Conservation (phyloP, 805 yeast genomes). For the Starmerella sp. region DNA sequence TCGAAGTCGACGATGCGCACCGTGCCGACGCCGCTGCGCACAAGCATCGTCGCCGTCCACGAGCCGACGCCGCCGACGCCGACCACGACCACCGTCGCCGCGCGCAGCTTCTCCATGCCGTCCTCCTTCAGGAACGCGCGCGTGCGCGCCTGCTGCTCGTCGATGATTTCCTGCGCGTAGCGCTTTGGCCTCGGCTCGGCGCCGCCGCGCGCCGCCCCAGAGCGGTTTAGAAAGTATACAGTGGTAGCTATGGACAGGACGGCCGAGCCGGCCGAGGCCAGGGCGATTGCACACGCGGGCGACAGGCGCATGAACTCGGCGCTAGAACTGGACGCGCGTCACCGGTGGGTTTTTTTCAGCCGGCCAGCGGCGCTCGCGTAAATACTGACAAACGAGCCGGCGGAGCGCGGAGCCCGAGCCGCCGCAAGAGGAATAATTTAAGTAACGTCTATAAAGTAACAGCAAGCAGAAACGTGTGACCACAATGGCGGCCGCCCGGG, state of each 20-base stretch:
- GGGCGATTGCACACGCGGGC: neutral
- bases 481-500: too few relatives aligned
- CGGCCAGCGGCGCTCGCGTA: neutral
- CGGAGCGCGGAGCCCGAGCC: neutral
- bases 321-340: too few relatives aligned
- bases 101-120: slow-evolving; percentile 64
- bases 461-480: too few relatives aligned
- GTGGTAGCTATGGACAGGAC: slow-evolving; percentile 1
- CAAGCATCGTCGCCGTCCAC: slow-evolving; percentile 84
- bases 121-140: slow-evolving; percentile 82
- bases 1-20: slow-evolving; percentile 84
- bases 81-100: slow-evolving; percentile 61
- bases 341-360: too few relatives aligned
- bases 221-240: neutral
- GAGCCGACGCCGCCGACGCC: slow-evolving; percentile 99
- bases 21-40: slow-evolving; percentile 77
- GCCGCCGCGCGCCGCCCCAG: neutral
- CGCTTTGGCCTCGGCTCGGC: neutral
- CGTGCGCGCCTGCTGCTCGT: slow-evolving; percentile 89
- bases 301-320: neutral
- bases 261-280: slow-evolving; percentile 5
- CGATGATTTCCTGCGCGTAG: slow-evolving; percentile 58
- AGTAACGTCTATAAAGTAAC: too few relatives aligned
- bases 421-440: too few relatives aligned
- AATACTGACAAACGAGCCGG: neutral